These are phyloP conservation scores for Paecilomyces sp. DNA, from an alignment of 2,329 filamentous ascomycete genomes.

Conservation along the genomic window DNA sequence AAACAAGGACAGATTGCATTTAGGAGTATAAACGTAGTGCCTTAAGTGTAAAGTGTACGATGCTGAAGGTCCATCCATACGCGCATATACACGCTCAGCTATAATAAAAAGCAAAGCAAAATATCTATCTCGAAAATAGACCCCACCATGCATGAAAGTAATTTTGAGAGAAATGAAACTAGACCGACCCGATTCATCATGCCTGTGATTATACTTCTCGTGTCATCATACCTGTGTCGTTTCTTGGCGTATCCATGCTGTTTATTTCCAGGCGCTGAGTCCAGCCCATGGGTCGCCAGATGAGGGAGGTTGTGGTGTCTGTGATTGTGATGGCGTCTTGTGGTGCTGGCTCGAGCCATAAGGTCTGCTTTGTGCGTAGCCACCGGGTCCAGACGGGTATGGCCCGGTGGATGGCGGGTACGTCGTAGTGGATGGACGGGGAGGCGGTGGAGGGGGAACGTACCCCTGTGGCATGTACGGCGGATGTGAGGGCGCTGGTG, in stretches of 20 bases:
- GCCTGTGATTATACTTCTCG: not conserved
- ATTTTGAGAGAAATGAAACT: not conserved
- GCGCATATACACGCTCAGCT: not conserved
- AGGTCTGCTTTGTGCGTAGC: slow-evolving; percentile 47
- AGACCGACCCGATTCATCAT: not conserved
- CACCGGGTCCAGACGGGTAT: slow-evolving; percentile 48
- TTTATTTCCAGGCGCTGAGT: slow-evolving; percentile 60
- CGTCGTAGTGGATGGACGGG: slow-evolving; percentile 49
- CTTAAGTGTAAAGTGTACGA: not conserved
- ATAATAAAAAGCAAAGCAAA: not conserved
- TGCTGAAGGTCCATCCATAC: not conserved
- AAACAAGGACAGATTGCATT: not conserved
- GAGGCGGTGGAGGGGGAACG: slow-evolving; percentile 60
- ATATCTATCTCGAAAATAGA: not conserved
- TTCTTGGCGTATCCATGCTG: not conserved
- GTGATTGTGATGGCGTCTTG: slow-evolving; percentile 30
- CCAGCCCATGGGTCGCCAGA: slow-evolving; percentile 61
- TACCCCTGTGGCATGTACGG: slow-evolving; percentile 55
- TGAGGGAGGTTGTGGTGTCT: slow-evolving; percentile 21
- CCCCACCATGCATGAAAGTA: not conserved
- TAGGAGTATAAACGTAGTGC: not conserved
- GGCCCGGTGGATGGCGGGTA: slow-evolving; percentile 42
- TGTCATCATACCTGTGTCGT: not conserved
- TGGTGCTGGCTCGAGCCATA: slow-evolving; percentile 30
- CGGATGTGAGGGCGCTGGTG: slow-evolving; percentile 26